These are phyloP conservation scores for Colletotrichum chlorophyti DNA, from an alignment of 2,329 filamentous ascomycete genomes.

Conservation along the genomic window DNA sequence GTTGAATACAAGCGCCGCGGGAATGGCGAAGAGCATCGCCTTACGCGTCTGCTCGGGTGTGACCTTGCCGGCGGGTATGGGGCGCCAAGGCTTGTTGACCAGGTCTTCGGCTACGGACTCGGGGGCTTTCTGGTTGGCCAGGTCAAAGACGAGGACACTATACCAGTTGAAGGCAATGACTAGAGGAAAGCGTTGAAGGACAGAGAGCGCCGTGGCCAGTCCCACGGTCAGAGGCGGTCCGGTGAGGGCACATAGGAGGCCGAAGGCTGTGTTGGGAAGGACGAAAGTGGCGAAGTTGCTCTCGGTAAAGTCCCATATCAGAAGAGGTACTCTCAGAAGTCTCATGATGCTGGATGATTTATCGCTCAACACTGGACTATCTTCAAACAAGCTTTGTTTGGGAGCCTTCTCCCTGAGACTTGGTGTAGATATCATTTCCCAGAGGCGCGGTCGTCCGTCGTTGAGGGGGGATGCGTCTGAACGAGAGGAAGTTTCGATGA, in stretches of 20 bases:
- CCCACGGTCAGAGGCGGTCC: constrained; percentile 17
- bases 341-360: not conserved
- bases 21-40: constrained; percentile 34
- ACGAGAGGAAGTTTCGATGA: not conserved
- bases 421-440: constrained; percentile 5
- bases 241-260: constrained; percentile 13
- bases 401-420: not conserved
- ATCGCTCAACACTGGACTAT: not conserved
- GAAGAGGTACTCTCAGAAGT: constrained; percentile 1
- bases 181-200: constrained; percentile 12
- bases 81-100: constrained; percentile 41
- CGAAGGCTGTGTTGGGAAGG: constrained; percentile 26
- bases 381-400: constrained; percentile 19
- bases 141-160: constrained; percentile 36
- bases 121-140: constrained; percentile 37
- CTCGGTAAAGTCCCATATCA: constrained; percentile 28
- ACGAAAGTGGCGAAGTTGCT: constrained; percentile 27
- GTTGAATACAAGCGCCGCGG: constrained; percentile 31
- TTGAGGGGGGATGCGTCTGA: not conserved
- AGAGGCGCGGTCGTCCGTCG: too few relatives aligned
- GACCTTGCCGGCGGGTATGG: constrained; percentile 35
- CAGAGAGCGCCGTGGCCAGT: constrained; percentile 1
- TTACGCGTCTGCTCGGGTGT: constrained; percentile 35
- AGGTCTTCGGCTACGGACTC: constrained; percentile 36
- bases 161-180: constrained; percentile 35